Base-by-base conservation (phyloP, 2,329 filamentous ascomycete species). In the Rutstroemia sp. region DNA sequence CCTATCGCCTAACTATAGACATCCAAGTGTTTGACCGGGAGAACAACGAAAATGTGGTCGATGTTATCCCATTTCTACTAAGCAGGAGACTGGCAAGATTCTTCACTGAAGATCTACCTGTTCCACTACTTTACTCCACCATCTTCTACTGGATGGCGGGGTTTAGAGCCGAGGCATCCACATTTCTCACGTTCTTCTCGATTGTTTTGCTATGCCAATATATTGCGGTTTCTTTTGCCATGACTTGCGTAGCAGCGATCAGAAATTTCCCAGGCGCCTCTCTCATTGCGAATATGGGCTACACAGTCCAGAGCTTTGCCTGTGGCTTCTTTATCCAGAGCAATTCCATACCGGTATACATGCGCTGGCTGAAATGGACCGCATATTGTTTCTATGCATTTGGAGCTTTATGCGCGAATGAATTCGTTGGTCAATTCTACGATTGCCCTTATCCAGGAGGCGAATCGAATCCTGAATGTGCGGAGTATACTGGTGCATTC, bases 61-160 rank as follows among this genome's bases (percentile, higher is more conserved):
- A 81, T 34, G 81, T 88, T 2, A 70, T 87, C 0, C 83, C 85
- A 0, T 92, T 87, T 60, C 75, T 92, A 1, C 66, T 89, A 1
- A 89, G 87, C 17, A 76, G 88, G 44, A 78, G 88, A 25, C 69
- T 89, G 5, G 86, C 88, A 0, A 78, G 86, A 5, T 71, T 90
- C 21, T 75, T 84, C 1, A 82, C 86, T 0, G 87, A 92, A 66
- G 87, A 91, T 65, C 65, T 91, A 0, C 85, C 86, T 0, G 86
- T 89, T 1, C 87, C 87, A 0, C 76, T 89, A 16, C 68, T 89
- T 3, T 91, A 86, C 65, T 83, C 83, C 5, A 71, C 83, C 2
- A 84, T 91, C 7, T 85, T 84, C 65, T 92, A 91, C 69, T 91
- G 89, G 68, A 89, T 91, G 84, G 81, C 83, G 6, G 87, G 86